Percentiles rank a stretch among this genome's conserved stretches.
Evolutionary conservation across 257 asterid species (phyloP).

Genomic region (Avicennia marina): DNA sequence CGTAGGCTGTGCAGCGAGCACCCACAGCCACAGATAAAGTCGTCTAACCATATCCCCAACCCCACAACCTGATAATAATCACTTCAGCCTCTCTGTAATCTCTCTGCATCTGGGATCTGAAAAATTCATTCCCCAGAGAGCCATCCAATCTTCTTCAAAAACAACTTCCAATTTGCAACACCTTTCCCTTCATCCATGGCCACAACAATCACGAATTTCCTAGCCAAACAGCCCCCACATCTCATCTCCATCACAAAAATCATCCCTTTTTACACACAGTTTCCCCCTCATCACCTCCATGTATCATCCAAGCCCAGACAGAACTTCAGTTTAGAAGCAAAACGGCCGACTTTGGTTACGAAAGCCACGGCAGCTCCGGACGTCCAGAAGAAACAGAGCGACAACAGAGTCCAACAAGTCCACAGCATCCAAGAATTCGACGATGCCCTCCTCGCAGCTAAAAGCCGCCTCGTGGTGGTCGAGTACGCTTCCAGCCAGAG

Average conservation of each 20-base stretch:
- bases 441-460: conserved; percentile 61
- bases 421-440: conserved; percentile 68
- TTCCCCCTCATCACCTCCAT: conserved; percentile 14
- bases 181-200: conserved; percentile 37
- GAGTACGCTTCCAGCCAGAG: conserved; percentile 66
- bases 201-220: conserved; percentile 51
- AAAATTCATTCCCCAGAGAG: not conserved
- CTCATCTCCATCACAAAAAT: conserved; percentile 42
- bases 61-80: conserved; percentile 7
- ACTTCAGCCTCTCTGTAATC: not conserved
- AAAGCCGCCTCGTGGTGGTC: conserved; percentile 74
- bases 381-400: conserved; percentile 30
- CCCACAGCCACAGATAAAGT: conserved; percentile 19
- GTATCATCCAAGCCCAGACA: conserved; percentile 17
- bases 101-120: not conserved
- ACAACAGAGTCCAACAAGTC: conserved; percentile 58
- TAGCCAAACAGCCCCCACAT: conserved; percentile 48
- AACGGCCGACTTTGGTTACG: not conserved
- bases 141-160: not conserved
- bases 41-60: conserved; percentile 3
- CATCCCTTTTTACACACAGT: conserved; percentile 23
- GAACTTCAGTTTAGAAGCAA: conserved; percentile 2
- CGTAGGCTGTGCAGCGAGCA: not conserved
- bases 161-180: not conserved
- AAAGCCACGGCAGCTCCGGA: conserved; percentile 53